Conservation (phyloP, 331 rosid species). For the Quercus lobata region DNA sequence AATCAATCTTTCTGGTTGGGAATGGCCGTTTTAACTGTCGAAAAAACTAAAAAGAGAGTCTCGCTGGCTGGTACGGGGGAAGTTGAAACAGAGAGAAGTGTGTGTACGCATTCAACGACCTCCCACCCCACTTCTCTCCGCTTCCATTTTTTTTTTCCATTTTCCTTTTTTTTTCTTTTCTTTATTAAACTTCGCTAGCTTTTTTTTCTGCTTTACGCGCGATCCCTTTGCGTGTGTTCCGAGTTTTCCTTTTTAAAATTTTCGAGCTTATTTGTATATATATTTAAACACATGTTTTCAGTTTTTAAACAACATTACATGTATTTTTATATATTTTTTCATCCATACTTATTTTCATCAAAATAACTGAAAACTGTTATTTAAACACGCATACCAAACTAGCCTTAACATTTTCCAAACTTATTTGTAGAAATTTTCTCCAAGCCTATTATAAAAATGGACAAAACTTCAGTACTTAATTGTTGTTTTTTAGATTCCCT, state of each 20-base stretch:
- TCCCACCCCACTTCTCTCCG: slow-evolving; percentile 1
- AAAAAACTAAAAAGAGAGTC: not conserved
- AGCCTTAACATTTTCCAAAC: accelerated
- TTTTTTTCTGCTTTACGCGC: too few relatives aligned
- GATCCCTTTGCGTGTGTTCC: too few relatives aligned
- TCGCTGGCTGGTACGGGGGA: not conserved
- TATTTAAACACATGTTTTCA: accelerated
- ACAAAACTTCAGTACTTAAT: too few relatives aligned
- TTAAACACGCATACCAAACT: accelerated
- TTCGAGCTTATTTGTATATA: accelerated
- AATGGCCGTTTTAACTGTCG: slow-evolving; percentile 1
- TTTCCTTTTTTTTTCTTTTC: not conserved
- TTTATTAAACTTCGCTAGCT: too few relatives aligned
- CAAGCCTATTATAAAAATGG: too few relatives aligned
- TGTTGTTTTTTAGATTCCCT: accelerated
- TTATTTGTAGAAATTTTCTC: too few relatives aligned
- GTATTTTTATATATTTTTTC: accelerated
- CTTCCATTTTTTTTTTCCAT: not conserved
- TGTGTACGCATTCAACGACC: slow-evolving; percentile 15
- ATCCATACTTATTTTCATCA: accelerated
- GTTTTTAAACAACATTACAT: too few relatives aligned
- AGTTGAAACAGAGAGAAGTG: slow-evolving; percentile 2
- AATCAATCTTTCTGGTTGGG: not conserved
- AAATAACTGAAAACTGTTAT: too few relatives aligned
- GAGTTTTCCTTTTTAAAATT: too few relatives aligned